These are phyloP conservation scores for Pythium diclinum DNA, from an alignment of 352 stramenopile species.

Conservation along the genomic window DNA sequence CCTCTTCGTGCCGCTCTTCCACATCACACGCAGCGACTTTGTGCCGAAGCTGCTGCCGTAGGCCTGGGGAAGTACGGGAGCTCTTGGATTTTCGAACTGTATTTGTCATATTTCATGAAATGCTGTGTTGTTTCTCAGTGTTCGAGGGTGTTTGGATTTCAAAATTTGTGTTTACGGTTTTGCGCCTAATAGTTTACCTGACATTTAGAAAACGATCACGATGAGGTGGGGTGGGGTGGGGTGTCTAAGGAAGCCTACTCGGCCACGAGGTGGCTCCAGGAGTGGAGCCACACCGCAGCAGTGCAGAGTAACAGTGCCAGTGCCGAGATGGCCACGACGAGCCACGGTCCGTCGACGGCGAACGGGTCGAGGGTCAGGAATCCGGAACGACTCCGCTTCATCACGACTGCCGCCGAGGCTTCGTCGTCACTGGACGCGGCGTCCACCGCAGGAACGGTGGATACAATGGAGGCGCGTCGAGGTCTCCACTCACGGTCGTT, in stretches of 20 bases:
- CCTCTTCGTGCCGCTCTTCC: constrained; percentile 70
- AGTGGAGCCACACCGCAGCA: constrained; percentile 15
- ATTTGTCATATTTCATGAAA: constrained; percentile 5
- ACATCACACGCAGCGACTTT: constrained; percentile 65
- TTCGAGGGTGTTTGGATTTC: neutral
- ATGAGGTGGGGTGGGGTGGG: neutral
- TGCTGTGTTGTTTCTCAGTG: neutral
- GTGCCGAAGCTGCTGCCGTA: constrained; percentile 23
- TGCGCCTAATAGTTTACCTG: neutral
- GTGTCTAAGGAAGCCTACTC: neutral
- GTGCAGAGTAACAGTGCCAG: constrained; percentile 14
- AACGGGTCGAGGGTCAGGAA: constrained; percentile 4
- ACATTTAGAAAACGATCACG: constrained; percentile 3
- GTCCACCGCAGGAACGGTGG: constrained; percentile 15
- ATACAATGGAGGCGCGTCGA: constrained; percentile 11
- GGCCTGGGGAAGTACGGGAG: no score
- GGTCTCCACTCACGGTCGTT: constrained; percentile 13
- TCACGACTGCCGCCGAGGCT: neutral
- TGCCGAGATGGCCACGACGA: constrained; percentile 8
- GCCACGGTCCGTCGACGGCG: constrained; percentile 10
- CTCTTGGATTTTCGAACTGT: neutral
- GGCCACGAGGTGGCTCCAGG: constrained; percentile 14
- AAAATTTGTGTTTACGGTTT: constrained; percentile 2
- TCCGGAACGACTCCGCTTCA: constrained; percentile 1
- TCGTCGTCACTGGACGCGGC: constrained; percentile 13